Evolutionary conservation across 805 yeast species (phyloP).

Genomic region (Spathaspora gorwiae): DNA sequence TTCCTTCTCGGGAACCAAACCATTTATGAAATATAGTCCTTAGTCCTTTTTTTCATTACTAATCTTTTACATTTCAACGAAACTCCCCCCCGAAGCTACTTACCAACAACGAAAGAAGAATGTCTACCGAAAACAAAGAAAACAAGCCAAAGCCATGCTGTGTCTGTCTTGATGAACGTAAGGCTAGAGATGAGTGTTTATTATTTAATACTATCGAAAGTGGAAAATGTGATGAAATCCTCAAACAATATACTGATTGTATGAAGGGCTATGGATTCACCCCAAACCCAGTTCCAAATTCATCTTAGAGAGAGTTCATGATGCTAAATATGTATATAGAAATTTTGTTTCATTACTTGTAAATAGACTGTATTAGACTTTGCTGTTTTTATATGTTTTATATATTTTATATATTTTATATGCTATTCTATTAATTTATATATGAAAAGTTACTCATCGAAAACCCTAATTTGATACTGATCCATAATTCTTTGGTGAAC

Average conservation of each 20-base stretch:
- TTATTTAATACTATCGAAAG: slow-evolving; percentile 78
- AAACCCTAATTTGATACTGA: not conserved
- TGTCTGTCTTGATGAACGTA: slow-evolving; percentile 83
- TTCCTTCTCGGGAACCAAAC: not conserved
- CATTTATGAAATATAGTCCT: too few relatives aligned
- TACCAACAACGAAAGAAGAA: not conserved
- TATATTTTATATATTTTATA: too few relatives aligned
- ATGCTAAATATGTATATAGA: too few relatives aligned
- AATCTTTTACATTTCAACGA: not conserved
- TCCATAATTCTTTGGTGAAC: not conserved
- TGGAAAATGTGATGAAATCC: slow-evolving; percentile 71
- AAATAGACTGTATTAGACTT: not conserved
- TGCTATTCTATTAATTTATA: too few relatives aligned
- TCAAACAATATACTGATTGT: slow-evolving; percentile 72
- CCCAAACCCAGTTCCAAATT: slow-evolving; percentile 3
- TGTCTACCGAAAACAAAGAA: slow-evolving; percentile 12
- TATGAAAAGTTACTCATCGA: too few relatives aligned
- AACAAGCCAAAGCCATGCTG: slow-evolving; percentile 92
- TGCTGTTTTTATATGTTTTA: too few relatives aligned
- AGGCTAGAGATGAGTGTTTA: slow-evolving; percentile 81
- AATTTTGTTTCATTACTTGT: not conserved
- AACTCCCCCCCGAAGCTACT: not conserved
- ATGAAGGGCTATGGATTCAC: slow-evolving; percentile 88
- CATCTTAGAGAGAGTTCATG: not conserved
- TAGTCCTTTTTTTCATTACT: not conserved